Evolutionary conservation across 129 eudicot genomes (phyloP).

Genomic region (Ambrosia artemisiifolia): DNA sequence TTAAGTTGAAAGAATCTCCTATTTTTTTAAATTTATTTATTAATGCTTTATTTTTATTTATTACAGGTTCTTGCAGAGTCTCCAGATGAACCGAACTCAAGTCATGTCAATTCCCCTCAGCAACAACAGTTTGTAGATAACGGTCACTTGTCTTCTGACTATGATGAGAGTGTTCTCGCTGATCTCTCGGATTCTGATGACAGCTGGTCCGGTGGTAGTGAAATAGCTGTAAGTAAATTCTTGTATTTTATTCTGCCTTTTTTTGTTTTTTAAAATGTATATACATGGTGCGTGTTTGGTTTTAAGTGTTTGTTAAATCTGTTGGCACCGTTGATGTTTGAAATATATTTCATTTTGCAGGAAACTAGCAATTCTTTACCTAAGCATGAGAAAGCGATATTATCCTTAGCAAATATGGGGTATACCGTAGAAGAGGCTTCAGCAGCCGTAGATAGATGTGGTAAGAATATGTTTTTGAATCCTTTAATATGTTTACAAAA

Average conservation of each 20-base stretch:
- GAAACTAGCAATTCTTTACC: slow-evolving; percentile 38
- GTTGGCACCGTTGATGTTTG: slow-evolving; percentile 10
- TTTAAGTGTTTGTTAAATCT: neutral
- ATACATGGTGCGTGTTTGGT: too few species aligned
- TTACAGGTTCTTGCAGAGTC: slow-evolving; percentile 61
- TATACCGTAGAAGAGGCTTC: slow-evolving; percentile 61
- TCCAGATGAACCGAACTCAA: slow-evolving; percentile 34
- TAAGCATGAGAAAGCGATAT: slow-evolving; percentile 38
- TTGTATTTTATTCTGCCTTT: slow-evolving; percentile 4
- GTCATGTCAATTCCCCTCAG: slow-evolving; percentile 28
- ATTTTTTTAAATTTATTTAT: neutral
- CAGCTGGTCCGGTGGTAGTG: slow-evolving; percentile 51
- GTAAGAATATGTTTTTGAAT: slow-evolving; percentile 33
- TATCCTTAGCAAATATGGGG: slow-evolving; percentile 61
- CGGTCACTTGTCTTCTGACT: slow-evolving; percentile 61
- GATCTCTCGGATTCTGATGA: slow-evolving; percentile 67
- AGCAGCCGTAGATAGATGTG: slow-evolving; percentile 86
- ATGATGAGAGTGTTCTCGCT: slow-evolving; percentile 51
- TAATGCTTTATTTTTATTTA: slow-evolving; percentile 17
- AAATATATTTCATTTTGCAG: slow-evolving; percentile 36
- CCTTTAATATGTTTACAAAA: neutral
- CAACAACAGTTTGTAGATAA: slow-evolving; percentile 42
- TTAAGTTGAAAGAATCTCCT: neutral
- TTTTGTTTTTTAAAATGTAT: too few species aligned
- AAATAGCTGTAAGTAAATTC: slow-evolving; percentile 39